These are phyloP conservation scores for Fusarium subtropicale DNA, from an alignment of 2,329 filamentous ascomycete genomes.

Conservation along the genomic window DNA sequence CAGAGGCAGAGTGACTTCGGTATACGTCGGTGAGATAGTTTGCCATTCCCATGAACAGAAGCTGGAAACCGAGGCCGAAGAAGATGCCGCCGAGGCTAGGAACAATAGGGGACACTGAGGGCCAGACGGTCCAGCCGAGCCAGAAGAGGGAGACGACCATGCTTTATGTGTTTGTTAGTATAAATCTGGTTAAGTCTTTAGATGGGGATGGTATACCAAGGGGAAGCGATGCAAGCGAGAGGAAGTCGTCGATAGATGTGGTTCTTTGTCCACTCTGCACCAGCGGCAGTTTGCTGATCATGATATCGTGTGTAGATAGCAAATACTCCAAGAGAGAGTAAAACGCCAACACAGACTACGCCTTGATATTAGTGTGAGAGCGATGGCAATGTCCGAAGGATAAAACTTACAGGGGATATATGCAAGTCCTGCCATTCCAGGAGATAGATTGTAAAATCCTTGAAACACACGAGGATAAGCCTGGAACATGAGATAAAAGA, in stretches of 20 bases:
- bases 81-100: constrained; percentile 58
- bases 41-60: constrained; percentile 53
- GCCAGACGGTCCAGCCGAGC: constrained; percentile 69
- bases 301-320: constrained; percentile 47
- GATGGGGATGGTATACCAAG: constrained; percentile 62
- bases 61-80: constrained; percentile 54
- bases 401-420: constrained; percentile 59
- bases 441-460: constrained; percentile 57
- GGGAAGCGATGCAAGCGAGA: constrained; percentile 68
- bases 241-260: constrained; percentile 54
- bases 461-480: constrained; percentile 64
- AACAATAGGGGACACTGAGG: constrained; percentile 48
- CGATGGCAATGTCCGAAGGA: not conserved
- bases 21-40: constrained; percentile 53
- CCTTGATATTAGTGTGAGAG: not conserved
- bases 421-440: constrained; percentile 59
- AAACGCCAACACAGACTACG: constrained; percentile 44
- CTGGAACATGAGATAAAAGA: constrained; percentile 64
- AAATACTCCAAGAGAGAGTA: constrained; percentile 43
- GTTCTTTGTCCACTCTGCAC: constrained; percentile 48
- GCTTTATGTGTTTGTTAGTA: constrained; percentile 43
- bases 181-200: not conserved
- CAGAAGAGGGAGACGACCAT: constrained; percentile 69
- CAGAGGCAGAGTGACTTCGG: constrained; percentile 51
- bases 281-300: constrained; percentile 42